phyloP scores from a whole-genome alignment of 2,329 filamentous ascomycete genomes.

The Hymenoscyphus linearis region DNA sequence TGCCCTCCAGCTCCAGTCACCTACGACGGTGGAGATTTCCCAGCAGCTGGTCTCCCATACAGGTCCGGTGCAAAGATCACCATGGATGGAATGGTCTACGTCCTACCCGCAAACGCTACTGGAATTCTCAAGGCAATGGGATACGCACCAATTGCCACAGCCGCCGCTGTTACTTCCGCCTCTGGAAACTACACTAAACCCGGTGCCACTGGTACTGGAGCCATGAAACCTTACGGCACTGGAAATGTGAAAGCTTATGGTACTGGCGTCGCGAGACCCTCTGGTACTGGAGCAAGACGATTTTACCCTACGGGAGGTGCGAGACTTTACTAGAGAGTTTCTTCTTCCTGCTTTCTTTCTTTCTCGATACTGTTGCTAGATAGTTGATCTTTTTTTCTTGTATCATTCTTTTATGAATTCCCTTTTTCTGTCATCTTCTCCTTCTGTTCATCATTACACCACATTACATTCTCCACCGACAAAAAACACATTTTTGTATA shows the following conservation, averaged over 20 bases:
- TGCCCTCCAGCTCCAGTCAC: slow-evolving; percentile 1
- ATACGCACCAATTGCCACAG: neutral
- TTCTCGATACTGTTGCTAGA: too few species aligned
- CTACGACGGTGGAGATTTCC: neutral
- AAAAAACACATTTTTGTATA: neutral
- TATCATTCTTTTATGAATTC: neutral
- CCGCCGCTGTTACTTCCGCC: neutral
- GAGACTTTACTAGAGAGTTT: too few species aligned
- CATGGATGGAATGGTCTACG: slow-evolving; percentile 4
- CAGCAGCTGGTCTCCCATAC: neutral
- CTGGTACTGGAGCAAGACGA: too few species aligned
- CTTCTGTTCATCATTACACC: neutral
- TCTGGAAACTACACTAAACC: neutral
- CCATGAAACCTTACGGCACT: neutral
- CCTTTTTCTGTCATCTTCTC: neutral
- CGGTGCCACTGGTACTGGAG: neutral
- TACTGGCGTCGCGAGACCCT: too few species aligned
- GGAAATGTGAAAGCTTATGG: too few species aligned
- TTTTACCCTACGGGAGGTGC: too few species aligned
- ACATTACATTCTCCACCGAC: neutral
- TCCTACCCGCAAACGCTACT: slow-evolving; percentile 2
- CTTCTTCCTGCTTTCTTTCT: too few species aligned
- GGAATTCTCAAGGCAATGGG: neutral
- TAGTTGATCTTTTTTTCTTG: too few species aligned
- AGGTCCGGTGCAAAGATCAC: slow-evolving; percentile 1